Base-by-base conservation (phyloP, 768 basidiomycete species). In the Tubosaeta sp. region DNA sequence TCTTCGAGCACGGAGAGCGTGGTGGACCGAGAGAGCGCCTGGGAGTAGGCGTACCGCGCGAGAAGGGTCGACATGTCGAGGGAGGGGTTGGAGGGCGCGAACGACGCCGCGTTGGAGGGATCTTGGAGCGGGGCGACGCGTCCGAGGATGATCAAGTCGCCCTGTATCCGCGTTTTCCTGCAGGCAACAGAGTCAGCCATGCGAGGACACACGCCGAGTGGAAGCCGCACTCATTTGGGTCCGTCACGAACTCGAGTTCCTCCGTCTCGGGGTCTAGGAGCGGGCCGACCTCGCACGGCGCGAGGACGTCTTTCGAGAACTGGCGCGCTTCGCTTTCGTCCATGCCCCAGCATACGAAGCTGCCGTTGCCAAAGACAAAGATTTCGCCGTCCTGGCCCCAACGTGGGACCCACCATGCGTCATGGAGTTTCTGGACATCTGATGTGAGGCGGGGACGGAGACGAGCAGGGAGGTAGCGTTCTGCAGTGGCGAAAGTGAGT, bases 221-320 rank as follows among this genome's bases (percentile, higher is more conserved):
- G 3, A 10, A 8, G 13, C 10, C 50, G 29, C 13, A 95, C 93
- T 95, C 91, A 48, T 76, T 85, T 34, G 90, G 89, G 69, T 97
- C 94, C 26, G 87, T 84, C 12, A 94, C 90, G 69, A 94, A 95
- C 65, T 97, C 94, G 46, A 97, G 76, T 60, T 94, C 93, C 62
- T 94, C 93, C 12, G 88, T 88, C 73, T 94, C 93, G 16, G 81
- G 73, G 48, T 86, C 86, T 26, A 66, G 75, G 49, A 94, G 72
- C 4, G 80, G 75, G 4, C 76, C 80, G 9, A 92, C 73, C 65
- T 91, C 83, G 26, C 84, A 79, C 22, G 71, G 75, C 35, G 70
- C 69, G 43, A 91, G 73, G 29, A 93, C 76, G 47, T 88, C 76
- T 25, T 71, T 66, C 22, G 83, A 78, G 66, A 95, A 94, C 43